Evolutionary conservation across 208 protist species (phyloP), one percentile per base, ranked within the genome.

Genomic region (Acanthamoeba healyi): DNA sequence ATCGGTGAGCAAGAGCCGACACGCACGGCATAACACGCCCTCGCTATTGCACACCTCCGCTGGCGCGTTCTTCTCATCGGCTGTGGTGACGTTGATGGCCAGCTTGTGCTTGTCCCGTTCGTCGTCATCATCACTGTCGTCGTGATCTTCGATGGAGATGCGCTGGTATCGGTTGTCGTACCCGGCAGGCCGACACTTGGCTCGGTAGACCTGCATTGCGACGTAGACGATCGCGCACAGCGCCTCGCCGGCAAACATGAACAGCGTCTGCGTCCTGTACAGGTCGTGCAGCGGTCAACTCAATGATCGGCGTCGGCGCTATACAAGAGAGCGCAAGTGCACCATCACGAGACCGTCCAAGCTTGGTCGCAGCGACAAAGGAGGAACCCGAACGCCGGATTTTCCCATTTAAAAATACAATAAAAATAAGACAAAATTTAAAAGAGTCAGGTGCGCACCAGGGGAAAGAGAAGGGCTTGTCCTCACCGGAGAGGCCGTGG

Each of bases 201-300:
- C 44, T 44, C 22, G 67, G 14, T 79, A 79, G 67, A 79, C 22
- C 42, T 32, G 38, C 77, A 49, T 40, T 5, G n/a, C n/a, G 26
- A 91, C 32, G 84, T 51, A 72, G 56, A 29, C 84, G 29, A 63
- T 34, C 24, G 58, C 56, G 34, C 84, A 91, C 84, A 91, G 54
- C 14, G 58, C 49, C 38, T 91, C 84, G 38, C 84, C 84, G n/a
- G 58, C 58, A 72, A 91, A 91, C 84, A 91, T 91, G 84, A 91
- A 63, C 46, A 63, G 24, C n/a, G 84, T 91, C 36, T 91, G 84
- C 10, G 58, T 72, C 84, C 84, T 91, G 56, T n/a, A 24, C 54
- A n/a, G n/a, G n/a, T n/a, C n/a, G n/a, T n/a, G n/a, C n/a, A n/a
- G n/a, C n/a, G n/a, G n/a, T n/a, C n/a, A n/a, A n/a, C n/a, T n/a